Evolutionary conservation across 2,329 filamentous ascomycete genomes (phyloP), one percentile per base, ranked within the genome.

Genomic region (Monosporascus ibericus): DNA sequence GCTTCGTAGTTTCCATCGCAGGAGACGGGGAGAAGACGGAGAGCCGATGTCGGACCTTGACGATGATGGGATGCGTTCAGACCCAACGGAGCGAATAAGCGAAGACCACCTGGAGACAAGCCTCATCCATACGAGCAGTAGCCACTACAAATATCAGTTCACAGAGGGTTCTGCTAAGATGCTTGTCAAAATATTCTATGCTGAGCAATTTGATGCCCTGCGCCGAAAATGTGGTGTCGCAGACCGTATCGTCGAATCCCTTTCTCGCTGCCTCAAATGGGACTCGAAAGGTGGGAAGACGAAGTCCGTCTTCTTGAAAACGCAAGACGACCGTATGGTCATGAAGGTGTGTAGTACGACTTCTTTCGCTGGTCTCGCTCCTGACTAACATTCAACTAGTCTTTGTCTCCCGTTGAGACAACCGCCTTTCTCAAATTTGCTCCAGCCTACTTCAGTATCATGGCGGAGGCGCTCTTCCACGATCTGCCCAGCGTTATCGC

Each of bases 151-250:
- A 66, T 99, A 96, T 67, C 90, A 95, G 55, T 99, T 97, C 71
- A 86, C 87, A 27, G 92, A 96, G 67, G 91, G 92, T 0, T 85
- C 88, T n/a, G 92, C 95, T 3, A 90, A 88, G 63, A 95, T 96
- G 81, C 87, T 92, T 48, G 97, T 95, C 76, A 99, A 99, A 71
- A 94, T 99, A 47, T 97, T 99, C 70, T 99, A 95, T 64, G 94
- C 94, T 0, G 94, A 97, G 68, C 94, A 96, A 58, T 99, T 99
- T 62, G 94, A 99, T 70, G 94, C 94, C 3, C 79, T 99, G 39
- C 85, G 94, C 52, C 83, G 89, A 52, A 96, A 96, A 70, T 97
- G 92, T 59, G 92, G 92, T 17, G 88, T 96, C 8, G 86, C 90
- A 1, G 92, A 97, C 65, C 88, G 94, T 37, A 95, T 99, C 59